phyloP scores from a whole-genome alignment of 1,139 yeast genomes.

The Debaryomyces fabryi region DNA sequence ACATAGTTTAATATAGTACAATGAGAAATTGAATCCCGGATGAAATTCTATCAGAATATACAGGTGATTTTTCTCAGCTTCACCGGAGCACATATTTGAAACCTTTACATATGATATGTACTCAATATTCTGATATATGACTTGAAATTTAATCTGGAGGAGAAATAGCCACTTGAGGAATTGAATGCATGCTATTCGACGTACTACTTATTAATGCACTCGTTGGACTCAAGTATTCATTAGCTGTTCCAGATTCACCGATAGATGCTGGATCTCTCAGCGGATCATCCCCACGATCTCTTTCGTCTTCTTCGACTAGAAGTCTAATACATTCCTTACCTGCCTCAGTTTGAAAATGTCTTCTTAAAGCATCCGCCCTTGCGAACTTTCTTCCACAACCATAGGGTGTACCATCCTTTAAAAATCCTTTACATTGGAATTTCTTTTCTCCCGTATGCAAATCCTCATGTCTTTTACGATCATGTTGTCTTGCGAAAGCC shows the following conservation, averaged over 20 bases:
- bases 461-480: constrained; percentile 90
- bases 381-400: constrained; percentile 96
- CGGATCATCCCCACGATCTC: constrained; percentile 18
- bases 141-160: constrained; percentile 32
- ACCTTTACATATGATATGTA: neutral
- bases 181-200: constrained; percentile 11
- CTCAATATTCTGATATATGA: neutral
- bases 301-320: constrained; percentile 64
- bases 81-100: neutral
- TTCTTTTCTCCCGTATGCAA: constrained; percentile 89
- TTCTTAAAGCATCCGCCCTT: constrained; percentile 89
- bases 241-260: constrained; percentile 4
- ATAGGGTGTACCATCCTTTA: constrained; percentile 69
- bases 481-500: constrained; percentile 96
- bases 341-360: constrained; percentile 93
- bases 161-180: constrained; percentile 43
- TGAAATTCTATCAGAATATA: neutral
- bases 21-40: neutral
- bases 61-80: neutral
- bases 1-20: neutral
- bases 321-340: constrained; percentile 84
- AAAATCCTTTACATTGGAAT: constrained; percentile 77
- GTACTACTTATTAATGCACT: constrained; percentile 14
- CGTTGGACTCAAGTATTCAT: constrained; percentile 19
- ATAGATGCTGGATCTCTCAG: constrained; percentile 3